phyloP scores from a whole-genome alignment of 2,329 filamentous ascomycete genomes.

The Cyphellophora attinorum region DNA sequence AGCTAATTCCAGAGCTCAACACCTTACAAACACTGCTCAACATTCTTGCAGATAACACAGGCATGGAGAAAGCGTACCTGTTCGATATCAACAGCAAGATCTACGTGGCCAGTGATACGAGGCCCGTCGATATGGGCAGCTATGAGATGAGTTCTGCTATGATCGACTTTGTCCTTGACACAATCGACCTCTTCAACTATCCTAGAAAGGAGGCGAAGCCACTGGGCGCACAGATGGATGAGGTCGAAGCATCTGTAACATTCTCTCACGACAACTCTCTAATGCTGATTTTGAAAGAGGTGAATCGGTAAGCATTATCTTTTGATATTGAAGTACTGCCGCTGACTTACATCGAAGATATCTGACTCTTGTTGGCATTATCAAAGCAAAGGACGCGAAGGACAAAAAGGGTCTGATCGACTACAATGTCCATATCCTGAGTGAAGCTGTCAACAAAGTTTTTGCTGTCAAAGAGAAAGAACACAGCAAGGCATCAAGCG shows the following conservation, averaged over 20 bases:
- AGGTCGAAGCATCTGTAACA: conserved; percentile 54
- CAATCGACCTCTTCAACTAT: conserved; percentile 87
- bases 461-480: conserved; percentile 35
- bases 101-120: conserved; percentile 92
- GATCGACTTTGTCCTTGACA: conserved; percentile 95
- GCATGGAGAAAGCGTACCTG: conserved; percentile 95
- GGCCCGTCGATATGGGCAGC: conserved; percentile 84
- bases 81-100: conserved; percentile 98
- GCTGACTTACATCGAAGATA: conserved; percentile 36
- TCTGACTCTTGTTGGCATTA: conserved; percentile 54
- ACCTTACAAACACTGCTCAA: conserved; percentile 91
- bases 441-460: conserved; percentile 53
- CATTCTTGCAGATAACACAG: conserved; percentile 83
- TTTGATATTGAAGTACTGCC: conserved; percentile 6
- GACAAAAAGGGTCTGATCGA: conserved; percentile 57
- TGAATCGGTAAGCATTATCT: conserved; percentile 48
- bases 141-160: conserved; percentile 99
- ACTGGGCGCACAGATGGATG: conserved; percentile 36
- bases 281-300: conserved; percentile 56
- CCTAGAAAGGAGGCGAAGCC: conserved; percentile 21
- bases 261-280: conserved; percentile 45
- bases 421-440: conserved; percentile 56
- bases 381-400: conserved; percentile 54
- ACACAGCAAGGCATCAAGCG: too few relatives aligned
- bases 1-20: conserved; percentile 84